Evolutionary conservation across 176 grass and related monocot species (phyloP).

Genomic region (Melocanna baccifera): DNA sequence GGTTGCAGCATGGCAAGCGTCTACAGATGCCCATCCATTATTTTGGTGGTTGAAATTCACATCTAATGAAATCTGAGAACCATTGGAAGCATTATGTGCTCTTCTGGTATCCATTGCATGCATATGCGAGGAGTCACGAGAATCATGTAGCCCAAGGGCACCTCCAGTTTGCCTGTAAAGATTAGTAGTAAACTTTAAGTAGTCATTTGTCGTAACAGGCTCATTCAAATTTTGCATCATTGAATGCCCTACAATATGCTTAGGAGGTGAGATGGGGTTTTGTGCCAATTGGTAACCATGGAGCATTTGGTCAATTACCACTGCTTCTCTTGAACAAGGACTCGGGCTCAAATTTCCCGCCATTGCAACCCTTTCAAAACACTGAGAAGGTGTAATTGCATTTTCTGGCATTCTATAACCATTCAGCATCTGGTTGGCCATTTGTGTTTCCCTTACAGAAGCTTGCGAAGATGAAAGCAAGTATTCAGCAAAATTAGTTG

Average conservation of each 20-base stretch:
- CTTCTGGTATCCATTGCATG: constrained; percentile 28
- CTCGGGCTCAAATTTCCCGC: constrained; percentile 15
- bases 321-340: constrained; percentile 14
- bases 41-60: constrained; percentile 16
- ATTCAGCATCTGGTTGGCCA: constrained; percentile 28
- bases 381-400: constrained; percentile 27
- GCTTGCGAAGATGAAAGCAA: constrained; percentile 25
- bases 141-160: constrained; percentile 8
- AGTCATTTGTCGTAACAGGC: constrained; percentile 22
- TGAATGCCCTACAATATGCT: constrained; percentile 29
- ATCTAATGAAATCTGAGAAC: constrained; percentile 17
- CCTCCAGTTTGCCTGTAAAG: background rate
- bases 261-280: constrained; percentile 33
- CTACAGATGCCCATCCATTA: background rate
- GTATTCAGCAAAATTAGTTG: constrained; percentile 30
- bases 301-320: constrained; percentile 19
- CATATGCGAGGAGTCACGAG: constrained; percentile 14
- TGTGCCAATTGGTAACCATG: constrained; percentile 21
- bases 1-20: background rate
- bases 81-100: constrained; percentile 34
- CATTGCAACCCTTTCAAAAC: constrained; percentile 21
- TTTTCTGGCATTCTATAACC: constrained; percentile 25
- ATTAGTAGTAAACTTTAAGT: constrained; percentile 8
- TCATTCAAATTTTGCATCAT: constrained; percentile 14
- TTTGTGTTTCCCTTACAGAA: constrained; percentile 25